Base-by-base conservation (phyloP, 108 stramenopile genomes). In the Skeletonema potamos region DNA sequence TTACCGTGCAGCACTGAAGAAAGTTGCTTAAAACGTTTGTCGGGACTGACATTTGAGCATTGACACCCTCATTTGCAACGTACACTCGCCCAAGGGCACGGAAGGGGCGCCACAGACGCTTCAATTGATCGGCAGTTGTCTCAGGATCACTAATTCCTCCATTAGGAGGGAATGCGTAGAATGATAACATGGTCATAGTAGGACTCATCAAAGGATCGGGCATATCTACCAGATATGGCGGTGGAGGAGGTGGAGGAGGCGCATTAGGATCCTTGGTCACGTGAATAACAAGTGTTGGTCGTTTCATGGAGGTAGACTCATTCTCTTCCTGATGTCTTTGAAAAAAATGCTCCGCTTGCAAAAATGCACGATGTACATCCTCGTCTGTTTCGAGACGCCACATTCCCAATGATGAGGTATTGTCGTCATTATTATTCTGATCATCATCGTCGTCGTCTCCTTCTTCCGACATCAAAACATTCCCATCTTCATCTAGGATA, bases 41-140 rank as follows among this genome's bases (percentile, higher is more conserved):
- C 3, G 98, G 97, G 26, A 97, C 84, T 37, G 93, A 86, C 97
- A 99, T 97, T 91, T 99, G 98, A 9, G 98, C 98, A 88, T 99
- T 99, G 62, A 97, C 76, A 9, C 98, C 98, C 71, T 99, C 98
- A 4, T 72, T 55, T 17, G 98, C 98, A 20, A 97, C 96, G 71
- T 99, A 99, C 6, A 97, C 82, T 54, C 98, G 67, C 39, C 98
- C 98, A 18, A 96, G 78, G 12, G 92, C 93, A 34, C 85, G 77
- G 65, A 97, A 95, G 1, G 92, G 93, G 56, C 84, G 81, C 97
- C 97, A 98, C 24, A 54, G 51, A 56, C 80, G 80, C 54, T 80
- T 69, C 33, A 95, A 60, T 10, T 57, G 39, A 28, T 72, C 41
- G 22, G 90, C 91, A 76, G 88, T 89, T 3, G 75, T 67, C 77